Percentiles rank a stretch among this genome's conserved stretches.
These are phyloP conservation scores for Dunaliella primolecta DNA, from an alignment of 139 green algal genomes.

Conservation along the genomic window DNA sequence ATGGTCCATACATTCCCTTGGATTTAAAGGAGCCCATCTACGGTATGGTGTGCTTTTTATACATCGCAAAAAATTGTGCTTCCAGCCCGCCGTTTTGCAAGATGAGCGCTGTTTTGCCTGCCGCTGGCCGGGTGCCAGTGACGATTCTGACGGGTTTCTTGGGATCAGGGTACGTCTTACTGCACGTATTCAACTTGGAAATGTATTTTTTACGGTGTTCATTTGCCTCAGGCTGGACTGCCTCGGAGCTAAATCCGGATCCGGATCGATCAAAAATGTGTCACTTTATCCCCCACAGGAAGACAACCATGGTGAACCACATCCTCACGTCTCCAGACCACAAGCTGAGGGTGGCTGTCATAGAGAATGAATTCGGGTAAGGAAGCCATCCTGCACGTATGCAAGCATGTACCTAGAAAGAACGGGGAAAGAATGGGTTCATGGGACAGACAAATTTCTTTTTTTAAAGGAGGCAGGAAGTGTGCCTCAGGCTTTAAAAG, in stretches of 20 bases:
- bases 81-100: too few relatives aligned
- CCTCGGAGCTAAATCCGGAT: not conserved
- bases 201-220: not conserved
- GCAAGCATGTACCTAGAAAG: too few relatives aligned
- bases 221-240: too few relatives aligned
- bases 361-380: slow-evolving; percentile 84
- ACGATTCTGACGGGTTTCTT: not conserved
- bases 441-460: not conserved
- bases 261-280: not conserved
- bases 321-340: slow-evolving; percentile 62
- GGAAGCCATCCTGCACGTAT: too few relatives aligned
- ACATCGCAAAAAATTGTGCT: too few relatives aligned
- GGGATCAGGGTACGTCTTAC: not conserved
- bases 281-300: not conserved
- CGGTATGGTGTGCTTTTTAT: too few relatives aligned
- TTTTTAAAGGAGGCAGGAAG: not conserved
- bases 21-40: too few relatives aligned
- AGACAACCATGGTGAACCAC: slow-evolving; percentile 83
- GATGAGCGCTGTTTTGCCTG: too few relatives aligned
- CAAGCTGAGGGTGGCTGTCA: slow-evolving; percentile 71
- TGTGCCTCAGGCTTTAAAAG: too few relatives aligned
- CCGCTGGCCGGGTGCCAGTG: not conserved
- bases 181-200: not conserved
- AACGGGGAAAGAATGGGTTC: not conserved
- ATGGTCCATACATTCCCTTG: too few relatives aligned